These are phyloP conservation scores for Phytopythium chamaehyphon DNA, from an alignment of 352 stramenopile genomes.

Conservation along the genomic window DNA sequence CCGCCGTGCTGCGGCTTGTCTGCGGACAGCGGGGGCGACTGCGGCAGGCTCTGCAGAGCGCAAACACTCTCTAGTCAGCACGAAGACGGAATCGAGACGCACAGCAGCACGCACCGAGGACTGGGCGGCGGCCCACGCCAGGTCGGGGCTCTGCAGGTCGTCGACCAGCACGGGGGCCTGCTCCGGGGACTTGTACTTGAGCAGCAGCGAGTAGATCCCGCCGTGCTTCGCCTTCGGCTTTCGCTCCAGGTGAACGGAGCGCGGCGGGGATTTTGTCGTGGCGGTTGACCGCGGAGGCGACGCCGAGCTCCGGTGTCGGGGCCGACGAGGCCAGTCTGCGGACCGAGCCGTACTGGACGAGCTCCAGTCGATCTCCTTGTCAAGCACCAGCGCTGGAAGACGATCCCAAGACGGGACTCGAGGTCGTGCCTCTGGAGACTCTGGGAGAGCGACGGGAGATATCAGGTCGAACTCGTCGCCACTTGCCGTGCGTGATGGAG, in stretches of 20 bases:
- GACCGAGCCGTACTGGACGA: too few relatives aligned
- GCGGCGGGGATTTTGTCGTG: conserved; percentile 8
- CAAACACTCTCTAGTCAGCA: neutral
- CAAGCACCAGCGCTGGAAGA: conserved; percentile 1
- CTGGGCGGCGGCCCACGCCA: neutral
- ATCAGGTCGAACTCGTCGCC: conserved; percentile 59
- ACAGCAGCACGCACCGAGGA: conserved; percentile 9
- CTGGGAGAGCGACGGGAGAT: conserved; percentile 57
- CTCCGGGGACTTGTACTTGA: conserved; percentile 51
- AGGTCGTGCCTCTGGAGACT: conserved; percentile 20
- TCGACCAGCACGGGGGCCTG: conserved; percentile 55
- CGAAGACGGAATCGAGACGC: neutral
- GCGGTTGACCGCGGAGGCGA: conserved; percentile 8
- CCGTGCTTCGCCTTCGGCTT: conserved; percentile 64
- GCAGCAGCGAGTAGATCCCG: conserved; percentile 72
- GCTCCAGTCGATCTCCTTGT: neutral
- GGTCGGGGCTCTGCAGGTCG: conserved; percentile 28
- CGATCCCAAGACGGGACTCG: neutral
- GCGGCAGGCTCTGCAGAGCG: conserved; percentile 1
- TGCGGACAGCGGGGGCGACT: conserved; percentile 28
- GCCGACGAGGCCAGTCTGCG: neutral
- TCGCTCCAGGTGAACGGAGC: conserved; percentile 19
- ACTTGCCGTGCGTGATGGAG: conserved; percentile 21
- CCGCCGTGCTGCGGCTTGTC: conserved; percentile 53
- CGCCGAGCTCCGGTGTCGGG: conserved; percentile 10